Evolutionary conservation across 2,329 filamentous ascomycete genomes (phyloP), one percentile per base, ranked within the genome.

Genomic region (Penicillium sclerotigenum): DNA sequence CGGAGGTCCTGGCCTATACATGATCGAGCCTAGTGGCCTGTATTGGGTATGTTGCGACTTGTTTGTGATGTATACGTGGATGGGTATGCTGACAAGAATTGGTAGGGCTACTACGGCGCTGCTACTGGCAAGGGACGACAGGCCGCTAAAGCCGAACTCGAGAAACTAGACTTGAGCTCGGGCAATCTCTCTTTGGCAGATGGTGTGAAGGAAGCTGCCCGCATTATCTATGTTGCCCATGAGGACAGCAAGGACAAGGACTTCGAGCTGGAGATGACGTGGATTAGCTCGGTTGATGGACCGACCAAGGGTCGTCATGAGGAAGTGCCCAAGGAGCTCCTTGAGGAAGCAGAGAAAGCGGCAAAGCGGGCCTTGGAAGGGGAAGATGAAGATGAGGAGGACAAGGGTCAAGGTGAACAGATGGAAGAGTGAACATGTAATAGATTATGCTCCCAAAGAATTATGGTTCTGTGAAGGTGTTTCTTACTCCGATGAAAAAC

Each of bases 221-320:
- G 91, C 59, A 99, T 99, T 77, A 97, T 99, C 77, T 95, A 97
- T 75, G 86, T 96, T 58, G 92, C 93, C 47, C 94, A 99, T 73
- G 94, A 97, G 75, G 94, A 99, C 76, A 97, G 93, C 82, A 97
- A 97, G 81, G 94, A 97, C 79, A 99, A 99, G 82, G 94, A 97
- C 64, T 99, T 97, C 71, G 94, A 99, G 85, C 82, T 99, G 58
- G 94, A 99, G 81, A 95, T 99, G 91, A 96, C 90, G 57, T 99
- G 94, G 94, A 90, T 97, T 75, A 97, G 91, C 76, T 85, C 83
- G 51, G 77, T 86, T 46, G 85, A 89, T 63, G 93, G 92, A 5
- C 91, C 92, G 34, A 97, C 92, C 60, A 93, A 95, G 80, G 94
- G 94, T 61, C 86, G 87, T 68, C 94, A 99, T 73, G 83, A 93